Evolutionary conservation across 148 eudicot species (phyloP), one percentile per base, ranked within the genome.

Genomic region (Heliamphora exappendiculata): DNA sequence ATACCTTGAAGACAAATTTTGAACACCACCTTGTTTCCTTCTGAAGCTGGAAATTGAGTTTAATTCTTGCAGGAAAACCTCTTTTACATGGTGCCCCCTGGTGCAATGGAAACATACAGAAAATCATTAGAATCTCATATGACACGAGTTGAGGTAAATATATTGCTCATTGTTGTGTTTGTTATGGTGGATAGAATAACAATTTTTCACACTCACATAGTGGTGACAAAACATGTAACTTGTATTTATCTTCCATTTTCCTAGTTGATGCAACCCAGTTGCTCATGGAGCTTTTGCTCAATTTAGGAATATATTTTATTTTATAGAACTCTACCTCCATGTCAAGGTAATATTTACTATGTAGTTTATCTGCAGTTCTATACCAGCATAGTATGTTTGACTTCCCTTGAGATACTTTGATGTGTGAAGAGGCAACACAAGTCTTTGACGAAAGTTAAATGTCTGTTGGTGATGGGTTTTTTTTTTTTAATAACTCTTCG

Each of bases 91-190:
- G 92, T 89, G 67, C 92, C 87, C 47, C 83, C 84, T 80, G 93
- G 96, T 74, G 87, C 97, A n/a, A 89, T 92, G 85, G 93, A 86
- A 76, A 72, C 81, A 55, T 94, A 94, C 78, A 85, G 89, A 81
- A 88, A 79, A 63, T 91, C 88, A 41, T 83, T 95, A 79, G 96
- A 88, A 79, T 87, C 88, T 60, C 84, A 84, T 88, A 77, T 91
- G 78, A 77, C 74, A 34, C 86, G 82, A 55, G 78, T 47, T 73
- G 91, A 92, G 96, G 98, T 92, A 88, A 70, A 71, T 31, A 45
- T 71, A 7, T 37, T 14, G 26, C 13, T 42, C 60, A 45, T 39
- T 58, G 24, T 17, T 31, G 19, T 60, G 69, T 29, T 73, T 44
- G 39, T 74, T 44, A 44, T 44, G 7, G 26, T 12, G 31, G 16